A percentile compares a stretch with the other conserved stretches of the same genome.
Evolutionary conservation across 495 filamentous ascomycete genomes (phyloP).

Genomic region (Podospora didyma): DNA sequence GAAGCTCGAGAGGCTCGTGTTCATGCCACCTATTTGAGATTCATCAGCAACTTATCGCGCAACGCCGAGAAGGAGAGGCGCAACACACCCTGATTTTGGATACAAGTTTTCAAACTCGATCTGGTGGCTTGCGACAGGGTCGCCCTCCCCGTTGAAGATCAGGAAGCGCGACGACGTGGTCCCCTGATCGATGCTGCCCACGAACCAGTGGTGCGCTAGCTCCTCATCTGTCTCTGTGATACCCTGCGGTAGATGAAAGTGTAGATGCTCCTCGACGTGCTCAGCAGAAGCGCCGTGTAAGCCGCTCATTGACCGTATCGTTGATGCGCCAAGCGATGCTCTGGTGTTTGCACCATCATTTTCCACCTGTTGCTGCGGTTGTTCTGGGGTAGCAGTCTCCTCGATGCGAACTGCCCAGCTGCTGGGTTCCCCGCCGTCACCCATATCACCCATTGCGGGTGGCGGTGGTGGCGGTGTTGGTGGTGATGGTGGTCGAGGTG

Average conservation of each 20-base stretch:
- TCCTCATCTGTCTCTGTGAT: constrained; percentile 28
- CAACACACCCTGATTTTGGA: constrained; percentile 77
- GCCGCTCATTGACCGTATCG: background rate
- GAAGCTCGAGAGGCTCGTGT: constrained; percentile 79
- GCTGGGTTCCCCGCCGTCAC: constrained; percentile 5
- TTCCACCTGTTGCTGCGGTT: background rate
- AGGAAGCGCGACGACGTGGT: constrained; percentile 92
- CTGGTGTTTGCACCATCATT: no score
- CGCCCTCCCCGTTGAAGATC: constrained; percentile 80
- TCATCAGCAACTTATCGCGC: background rate
- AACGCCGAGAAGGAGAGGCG: background rate
- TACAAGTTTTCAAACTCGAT: constrained; percentile 88
- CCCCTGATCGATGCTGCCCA: constrained; percentile 78
- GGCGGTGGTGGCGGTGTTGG: background rate
- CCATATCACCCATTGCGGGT: constrained; percentile 1
- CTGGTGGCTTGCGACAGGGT: constrained; percentile 81
- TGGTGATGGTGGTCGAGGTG: background rate
- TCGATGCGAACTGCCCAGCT: background rate
- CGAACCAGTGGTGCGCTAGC: constrained; percentile 34
- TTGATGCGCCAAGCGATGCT: background rate
- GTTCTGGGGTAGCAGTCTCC: background rate
- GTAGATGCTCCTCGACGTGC: constrained; percentile 22
- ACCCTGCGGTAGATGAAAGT: constrained; percentile 26
- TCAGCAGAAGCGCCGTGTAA: constrained; percentile 4
- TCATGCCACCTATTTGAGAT: constrained; percentile 75